Percentiles rank a stretch among this genome's conserved stretches.
These are phyloP conservation scores for Suillus ampliporus DNA, from an alignment of 768 basidiomycete genomes.

Conservation along the genomic window DNA sequence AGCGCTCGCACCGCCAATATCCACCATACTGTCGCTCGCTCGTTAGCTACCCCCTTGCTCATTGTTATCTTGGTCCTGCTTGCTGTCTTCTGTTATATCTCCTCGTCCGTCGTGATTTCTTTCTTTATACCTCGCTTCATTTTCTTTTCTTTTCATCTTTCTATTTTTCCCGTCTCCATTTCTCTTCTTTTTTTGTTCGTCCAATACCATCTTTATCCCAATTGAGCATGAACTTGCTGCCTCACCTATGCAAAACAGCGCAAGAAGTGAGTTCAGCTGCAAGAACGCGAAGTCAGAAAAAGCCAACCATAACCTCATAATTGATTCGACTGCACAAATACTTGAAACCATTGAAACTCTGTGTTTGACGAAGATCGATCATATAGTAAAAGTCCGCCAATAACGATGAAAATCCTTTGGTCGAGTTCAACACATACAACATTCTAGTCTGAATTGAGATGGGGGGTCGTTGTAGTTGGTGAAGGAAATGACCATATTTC, in stretches of 20 bases:
- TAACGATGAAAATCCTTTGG: not conserved
- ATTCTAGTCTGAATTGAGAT: not conserved
- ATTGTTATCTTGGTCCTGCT: no score
- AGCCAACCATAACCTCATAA: not conserved
- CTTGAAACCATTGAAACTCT: no score
- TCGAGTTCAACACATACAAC: not conserved
- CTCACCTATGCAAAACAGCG: not conserved
- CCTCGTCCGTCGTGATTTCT: no score
- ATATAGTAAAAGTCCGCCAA: not conserved
- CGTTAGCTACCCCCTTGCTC: no score
- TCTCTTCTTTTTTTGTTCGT: no score
- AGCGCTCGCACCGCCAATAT: no score
- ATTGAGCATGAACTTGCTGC: not conserved
- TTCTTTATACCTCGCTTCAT: no score
- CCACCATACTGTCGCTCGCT: no score
- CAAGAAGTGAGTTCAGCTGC: not conserved
- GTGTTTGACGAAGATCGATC: not conserved
- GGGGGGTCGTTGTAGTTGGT: not conserved
- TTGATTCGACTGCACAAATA: not conserved
- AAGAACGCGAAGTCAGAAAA: not conserved
- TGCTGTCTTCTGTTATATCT: no score
- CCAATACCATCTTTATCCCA: no score
- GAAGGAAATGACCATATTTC: not conserved
- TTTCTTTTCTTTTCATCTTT: no score
- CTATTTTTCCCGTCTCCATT: no score